Conservation (phyloP, 805 yeast genomes). For the Henningerozyma blattae region DNA sequence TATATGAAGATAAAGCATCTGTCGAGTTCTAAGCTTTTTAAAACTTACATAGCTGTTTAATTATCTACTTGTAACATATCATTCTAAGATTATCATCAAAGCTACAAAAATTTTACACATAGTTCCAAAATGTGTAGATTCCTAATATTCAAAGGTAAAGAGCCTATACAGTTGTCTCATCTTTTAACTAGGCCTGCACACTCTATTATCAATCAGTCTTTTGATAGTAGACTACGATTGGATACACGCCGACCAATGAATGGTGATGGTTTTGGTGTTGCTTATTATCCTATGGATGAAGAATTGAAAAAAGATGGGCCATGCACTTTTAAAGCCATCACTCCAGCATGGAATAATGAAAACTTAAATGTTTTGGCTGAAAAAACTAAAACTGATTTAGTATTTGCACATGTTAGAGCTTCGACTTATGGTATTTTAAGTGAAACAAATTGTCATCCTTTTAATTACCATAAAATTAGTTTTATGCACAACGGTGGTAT, state of each 20-base stretch:
- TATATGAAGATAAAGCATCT: too few relatives aligned
- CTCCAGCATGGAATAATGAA: conserved; percentile 97
- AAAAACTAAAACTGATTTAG: conserved; percentile 72
- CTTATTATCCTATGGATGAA: conserved; percentile 63
- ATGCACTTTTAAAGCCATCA: conserved; percentile 86
- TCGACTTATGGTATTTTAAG: conserved; percentile 89
- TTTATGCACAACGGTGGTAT: conserved; percentile 98
- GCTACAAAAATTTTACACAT: too few relatives aligned
- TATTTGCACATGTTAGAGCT: conserved; percentile 94
- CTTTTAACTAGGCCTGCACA: conserved; percentile 91
- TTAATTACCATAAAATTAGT: conserved; percentile 74
- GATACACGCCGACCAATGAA: conserved; percentile 88
- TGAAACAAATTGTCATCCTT: conserved; percentile 97
- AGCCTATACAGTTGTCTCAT: conserved; percentile 76
- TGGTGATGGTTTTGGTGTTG: conserved; percentile 98
- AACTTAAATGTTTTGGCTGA: conserved; percentile 77
- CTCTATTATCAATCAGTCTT: conserved; percentile 91
- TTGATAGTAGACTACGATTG: conserved; percentile 76
- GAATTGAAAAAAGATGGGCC: conserved; percentile 57
- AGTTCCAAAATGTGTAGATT: conserved; percentile 70
- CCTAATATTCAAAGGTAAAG: conserved; percentile 82
- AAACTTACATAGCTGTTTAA: too few relatives aligned
- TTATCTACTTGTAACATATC: too few relatives aligned
- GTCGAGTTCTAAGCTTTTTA: too few relatives aligned
- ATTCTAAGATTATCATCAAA: too few relatives aligned